Evolutionary conservation across 305 asterid species (phyloP).

Genomic region (Fraxinus angustifolia): DNA sequence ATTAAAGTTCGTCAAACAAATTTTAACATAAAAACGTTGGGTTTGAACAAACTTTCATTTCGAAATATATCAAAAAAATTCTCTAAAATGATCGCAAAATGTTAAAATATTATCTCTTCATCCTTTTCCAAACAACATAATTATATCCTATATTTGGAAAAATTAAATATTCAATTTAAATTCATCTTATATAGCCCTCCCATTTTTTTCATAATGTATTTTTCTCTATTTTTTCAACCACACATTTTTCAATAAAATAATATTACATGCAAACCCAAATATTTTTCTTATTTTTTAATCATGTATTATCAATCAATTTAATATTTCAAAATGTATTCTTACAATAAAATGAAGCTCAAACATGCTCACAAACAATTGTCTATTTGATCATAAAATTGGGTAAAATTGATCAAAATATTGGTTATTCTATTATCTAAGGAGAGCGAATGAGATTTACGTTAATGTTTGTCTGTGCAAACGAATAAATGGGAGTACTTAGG

Average conservation of each 20-base stretch:
- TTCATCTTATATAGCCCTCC: too few relatives aligned
- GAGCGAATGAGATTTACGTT: not conserved
- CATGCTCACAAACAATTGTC: not conserved
- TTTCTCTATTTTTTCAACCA: too few relatives aligned
- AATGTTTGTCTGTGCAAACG: not conserved
- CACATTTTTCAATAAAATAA: too few relatives aligned
- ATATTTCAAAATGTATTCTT: too few relatives aligned
- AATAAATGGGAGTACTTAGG: not conserved
- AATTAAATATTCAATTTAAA: not conserved
- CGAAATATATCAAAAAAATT: not conserved
- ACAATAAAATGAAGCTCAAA: not conserved
- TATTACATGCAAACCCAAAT: too few relatives aligned
- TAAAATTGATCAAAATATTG: not conserved
- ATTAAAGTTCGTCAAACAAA: not conserved
- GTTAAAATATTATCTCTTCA: not conserved
- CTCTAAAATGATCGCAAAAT: not conserved
- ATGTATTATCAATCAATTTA: too few relatives aligned
- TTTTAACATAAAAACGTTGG: not conserved
- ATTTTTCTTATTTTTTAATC: too few relatives aligned
- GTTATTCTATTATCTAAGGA: not conserved
- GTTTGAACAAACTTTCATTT: not conserved
- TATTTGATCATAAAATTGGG: not conserved
- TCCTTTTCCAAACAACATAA: not conserved
- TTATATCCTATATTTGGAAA: not conserved
- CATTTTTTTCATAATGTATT: too few relatives aligned